Base-by-base conservation (phyloP, 768 basidiomycete species). In the Leccinum ochraceum region DNA sequence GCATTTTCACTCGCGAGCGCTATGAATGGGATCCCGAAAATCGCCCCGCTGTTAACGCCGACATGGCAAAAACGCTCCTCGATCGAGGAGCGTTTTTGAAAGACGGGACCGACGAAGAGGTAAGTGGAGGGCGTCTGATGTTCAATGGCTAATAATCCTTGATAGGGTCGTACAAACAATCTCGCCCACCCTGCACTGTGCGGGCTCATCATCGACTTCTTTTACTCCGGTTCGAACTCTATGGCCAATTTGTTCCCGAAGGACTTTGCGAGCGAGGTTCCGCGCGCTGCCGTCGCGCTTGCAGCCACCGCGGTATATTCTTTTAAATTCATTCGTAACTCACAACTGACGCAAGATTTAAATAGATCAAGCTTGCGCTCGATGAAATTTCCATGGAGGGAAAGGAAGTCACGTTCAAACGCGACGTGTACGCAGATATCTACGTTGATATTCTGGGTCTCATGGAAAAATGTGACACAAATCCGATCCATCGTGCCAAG, bases 1-100 rank as follows among this genome's bases (percentile, higher is more conserved):
- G 3, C 17, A 8, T 32, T 3, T 58, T 30, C 13, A 17, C 32
- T 42, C 6, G 3, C 11, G 9, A 62, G 28, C 6, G 3, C 30
- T 62, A 62, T 11, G 11, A 58, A 14, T 62, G 61, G 61, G 57
- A 62, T 42, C 53, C 22, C 1, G 17, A 62, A 42, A 62, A 62
- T 32, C 32, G 6, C 7, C 16, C 20, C 7, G 5, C 16, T 1
- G n/a, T 30, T n/a, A 62, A 62, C n/a, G 32, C 37, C 30, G n/a
- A 39, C 10, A 58, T 58, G 30, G 53, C 57, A 1, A 58, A 24
- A 14, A 24, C 14, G 8, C 42, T 39, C 17, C 37, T 39, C 17
- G 37, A 39, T 13, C 37, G 14, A 39, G 37, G 37, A 39, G 39
- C 39, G 5, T 42, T 42, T 42, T 42, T 42, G 39, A 42, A 42